Evolutionary conservation across 2,329 filamentous ascomycete genomes (phyloP).

Genomic region (Sporothrix brasiliensis): DNA sequence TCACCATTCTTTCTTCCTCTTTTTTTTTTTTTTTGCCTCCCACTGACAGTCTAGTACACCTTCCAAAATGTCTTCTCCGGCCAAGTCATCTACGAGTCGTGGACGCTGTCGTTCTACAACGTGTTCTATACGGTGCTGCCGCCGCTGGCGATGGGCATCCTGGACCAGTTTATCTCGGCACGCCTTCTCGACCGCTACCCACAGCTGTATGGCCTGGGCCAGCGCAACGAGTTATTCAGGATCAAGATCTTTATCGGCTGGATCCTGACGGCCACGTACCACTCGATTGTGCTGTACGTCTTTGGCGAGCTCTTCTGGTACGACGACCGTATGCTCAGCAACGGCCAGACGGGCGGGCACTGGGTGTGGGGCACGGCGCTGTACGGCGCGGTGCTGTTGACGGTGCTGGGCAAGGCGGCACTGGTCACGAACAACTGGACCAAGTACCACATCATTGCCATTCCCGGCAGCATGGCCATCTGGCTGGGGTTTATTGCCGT

Average conservation of each 20-base stretch:
- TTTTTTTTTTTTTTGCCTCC: not conserved
- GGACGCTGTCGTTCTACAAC: slow-evolving; percentile 99
- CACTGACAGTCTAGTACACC: slow-evolving; percentile 66
- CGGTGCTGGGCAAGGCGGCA: slow-evolving; percentile 91
- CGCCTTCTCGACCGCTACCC: slow-evolving; percentile 92
- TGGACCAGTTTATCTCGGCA: slow-evolving; percentile 96
- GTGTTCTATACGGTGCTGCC: slow-evolving; percentile 95
- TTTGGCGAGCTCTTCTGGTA: slow-evolving; percentile 79
- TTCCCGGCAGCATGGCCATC: slow-evolving; percentile 87
- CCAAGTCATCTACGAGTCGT: slow-evolving; percentile 97
- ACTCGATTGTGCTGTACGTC: slow-evolving; percentile 91
- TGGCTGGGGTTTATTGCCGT: slow-evolving; percentile 90
- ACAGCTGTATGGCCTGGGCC: slow-evolving; percentile 90
- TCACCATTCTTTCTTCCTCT: not conserved
- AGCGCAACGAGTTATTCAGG: slow-evolving; percentile 91
- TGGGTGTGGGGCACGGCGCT: slow-evolving; percentile 98
- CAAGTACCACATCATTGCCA: slow-evolving; percentile 94
- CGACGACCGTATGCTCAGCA: slow-evolving; percentile 73
- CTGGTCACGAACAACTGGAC: slow-evolving; percentile 98
- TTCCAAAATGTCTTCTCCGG: slow-evolving; percentile 99
- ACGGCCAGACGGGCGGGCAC: slow-evolving; percentile 84
- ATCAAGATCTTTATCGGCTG: slow-evolving; percentile 90
- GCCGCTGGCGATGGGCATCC: slow-evolving; percentile 90
- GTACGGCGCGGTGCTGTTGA: slow-evolving; percentile 90
- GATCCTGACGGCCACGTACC: slow-evolving; percentile 93